A percentile compares a stretch with the other conserved stretches of the same genome.
Conservation (phyloP, 1,139 yeast genomes). For the Lodderomyces jiufengensis region DNA sequence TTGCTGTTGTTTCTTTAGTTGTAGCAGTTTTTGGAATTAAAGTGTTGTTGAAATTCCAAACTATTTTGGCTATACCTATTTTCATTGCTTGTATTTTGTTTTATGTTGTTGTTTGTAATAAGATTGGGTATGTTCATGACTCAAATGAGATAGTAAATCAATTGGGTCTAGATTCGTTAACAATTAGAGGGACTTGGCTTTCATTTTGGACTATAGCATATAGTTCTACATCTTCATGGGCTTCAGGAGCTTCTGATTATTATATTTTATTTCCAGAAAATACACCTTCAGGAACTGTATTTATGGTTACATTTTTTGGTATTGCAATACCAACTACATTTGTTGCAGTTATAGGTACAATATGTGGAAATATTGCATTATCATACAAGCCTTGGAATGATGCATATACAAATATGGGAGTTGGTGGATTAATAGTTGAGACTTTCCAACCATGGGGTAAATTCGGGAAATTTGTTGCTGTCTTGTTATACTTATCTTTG, state of each 20-base stretch:
- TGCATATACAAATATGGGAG: constrained; percentile 58
- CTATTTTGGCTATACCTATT: constrained; percentile 67
- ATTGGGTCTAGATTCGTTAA: constrained; percentile 23
- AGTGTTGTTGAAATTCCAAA: constrained; percentile 65
- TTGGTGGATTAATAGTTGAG: constrained; percentile 72
- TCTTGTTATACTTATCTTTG: constrained; percentile 68
- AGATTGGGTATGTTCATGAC: constrained; percentile 40
- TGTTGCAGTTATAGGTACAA: constrained; percentile 72
- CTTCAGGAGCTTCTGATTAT: constrained; percentile 82
- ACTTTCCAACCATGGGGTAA: constrained; percentile 76
- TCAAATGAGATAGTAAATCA: constrained; percentile 31
- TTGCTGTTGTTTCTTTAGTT: constrained; percentile 57
- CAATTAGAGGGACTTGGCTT: constrained; percentile 61
- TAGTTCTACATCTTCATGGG: constrained; percentile 88
- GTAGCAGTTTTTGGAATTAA: constrained; percentile 77
- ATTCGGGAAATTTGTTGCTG: constrained; percentile 72
- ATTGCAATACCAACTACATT: constrained; percentile 71
- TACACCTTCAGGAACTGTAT: constrained; percentile 56
- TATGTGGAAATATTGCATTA: constrained; percentile 69
- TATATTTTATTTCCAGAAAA: constrained; percentile 78
- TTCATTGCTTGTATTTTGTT: constrained; percentile 63
- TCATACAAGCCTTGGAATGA: constrained; percentile 56
- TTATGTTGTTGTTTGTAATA: constrained; percentile 62
- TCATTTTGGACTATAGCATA: constrained; percentile 72
- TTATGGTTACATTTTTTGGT: constrained; percentile 62